Percentiles rank a stretch among this genome's conserved stretches.
Conservation (phyloP, 208 protist genomes). For the Trypanosoma boissoni region DNA sequence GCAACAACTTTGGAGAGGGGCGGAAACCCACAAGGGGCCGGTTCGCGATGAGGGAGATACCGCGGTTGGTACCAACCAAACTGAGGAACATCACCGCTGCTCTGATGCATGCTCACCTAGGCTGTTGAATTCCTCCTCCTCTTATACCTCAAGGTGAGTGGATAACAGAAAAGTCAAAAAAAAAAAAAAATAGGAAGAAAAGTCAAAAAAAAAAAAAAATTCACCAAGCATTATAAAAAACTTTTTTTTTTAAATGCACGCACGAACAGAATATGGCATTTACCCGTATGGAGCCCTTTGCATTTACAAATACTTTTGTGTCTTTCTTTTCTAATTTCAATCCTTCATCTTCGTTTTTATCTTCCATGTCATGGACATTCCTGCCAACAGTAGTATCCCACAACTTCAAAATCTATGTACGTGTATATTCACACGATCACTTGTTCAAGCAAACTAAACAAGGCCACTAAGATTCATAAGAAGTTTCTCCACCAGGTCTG, state of each 20-base stretch:
- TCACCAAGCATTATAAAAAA: neutral
- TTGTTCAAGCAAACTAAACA: slow-evolving; percentile 20
- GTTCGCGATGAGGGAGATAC: slow-evolving; percentile 29
- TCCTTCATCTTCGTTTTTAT: slow-evolving; percentile 7
- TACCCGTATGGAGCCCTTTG: too few species aligned
- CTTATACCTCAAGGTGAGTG: neutral
- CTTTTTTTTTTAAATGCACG: neutral
- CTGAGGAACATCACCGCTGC: slow-evolving; percentile 24
- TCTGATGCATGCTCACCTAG: slow-evolving; percentile 21
- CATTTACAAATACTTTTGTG: too few species aligned
- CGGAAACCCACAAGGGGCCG: slow-evolving; percentile 10
- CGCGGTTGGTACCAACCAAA: slow-evolving; percentile 61
- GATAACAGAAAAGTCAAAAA: slow-evolving; percentile 5
- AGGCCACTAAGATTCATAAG: slow-evolving; percentile 65
- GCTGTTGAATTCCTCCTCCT: neutral
- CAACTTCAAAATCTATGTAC: slow-evolving; percentile 5
- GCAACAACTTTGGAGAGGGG: slow-evolving; percentile 25
- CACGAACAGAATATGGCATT: too few species aligned
- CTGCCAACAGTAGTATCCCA: too few species aligned
- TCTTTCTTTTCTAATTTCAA: too few species aligned
- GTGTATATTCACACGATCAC: neutral
- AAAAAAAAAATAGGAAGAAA: slow-evolving; percentile 5
- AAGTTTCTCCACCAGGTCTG: slow-evolving; percentile 70
- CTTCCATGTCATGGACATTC: neutral
- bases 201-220: neutral